A percentile compares a stretch with the other conserved stretches of the same genome.
phyloP scores from a whole-genome alignment of 257 asterid genomes.

The Mentha longifolia region DNA sequence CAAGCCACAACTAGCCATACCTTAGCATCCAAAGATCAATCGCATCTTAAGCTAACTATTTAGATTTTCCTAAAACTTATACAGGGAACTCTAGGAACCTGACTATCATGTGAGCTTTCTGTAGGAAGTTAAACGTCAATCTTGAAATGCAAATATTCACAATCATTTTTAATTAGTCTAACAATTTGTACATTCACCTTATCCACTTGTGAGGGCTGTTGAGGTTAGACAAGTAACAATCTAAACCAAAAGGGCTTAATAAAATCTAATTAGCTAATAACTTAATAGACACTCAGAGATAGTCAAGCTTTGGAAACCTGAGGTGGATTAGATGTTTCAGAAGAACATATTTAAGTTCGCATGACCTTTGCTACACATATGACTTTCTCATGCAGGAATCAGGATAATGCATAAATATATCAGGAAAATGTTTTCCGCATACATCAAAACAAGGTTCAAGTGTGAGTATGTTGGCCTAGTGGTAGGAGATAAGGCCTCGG shows the following conservation, averaged over 20 bases:
- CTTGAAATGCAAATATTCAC: not conserved
- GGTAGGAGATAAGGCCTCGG: too few relatives aligned
- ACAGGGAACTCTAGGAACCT: not conserved
- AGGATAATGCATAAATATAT: not conserved
- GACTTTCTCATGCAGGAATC: not conserved
- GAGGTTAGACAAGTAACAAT: not conserved
- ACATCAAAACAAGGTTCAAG: not conserved
- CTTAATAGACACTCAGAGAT: not conserved
- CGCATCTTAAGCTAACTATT: not conserved
- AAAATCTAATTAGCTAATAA: not conserved
- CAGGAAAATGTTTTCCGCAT: not conserved
- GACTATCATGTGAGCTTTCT: not conserved
- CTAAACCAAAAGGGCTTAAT: not conserved
- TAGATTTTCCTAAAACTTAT: not conserved
- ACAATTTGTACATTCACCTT: not conserved
- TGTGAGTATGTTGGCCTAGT: too few relatives aligned
- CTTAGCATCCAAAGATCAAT: constrained; percentile 2
- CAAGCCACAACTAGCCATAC: not conserved
- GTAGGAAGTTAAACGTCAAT: constrained; percentile 1
- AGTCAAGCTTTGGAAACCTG: not conserved
- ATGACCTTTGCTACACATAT: not conserved
- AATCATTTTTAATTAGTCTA: not conserved
- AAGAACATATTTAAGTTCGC: not conserved
- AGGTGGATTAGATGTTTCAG: not conserved
- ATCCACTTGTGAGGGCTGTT: not conserved